A percentile compares a stretch with the other conserved stretches of the same genome.
Evolutionary conservation across 2,329 filamentous ascomycete species (phyloP).

Genomic region (Dissoconium aciculare): DNA sequence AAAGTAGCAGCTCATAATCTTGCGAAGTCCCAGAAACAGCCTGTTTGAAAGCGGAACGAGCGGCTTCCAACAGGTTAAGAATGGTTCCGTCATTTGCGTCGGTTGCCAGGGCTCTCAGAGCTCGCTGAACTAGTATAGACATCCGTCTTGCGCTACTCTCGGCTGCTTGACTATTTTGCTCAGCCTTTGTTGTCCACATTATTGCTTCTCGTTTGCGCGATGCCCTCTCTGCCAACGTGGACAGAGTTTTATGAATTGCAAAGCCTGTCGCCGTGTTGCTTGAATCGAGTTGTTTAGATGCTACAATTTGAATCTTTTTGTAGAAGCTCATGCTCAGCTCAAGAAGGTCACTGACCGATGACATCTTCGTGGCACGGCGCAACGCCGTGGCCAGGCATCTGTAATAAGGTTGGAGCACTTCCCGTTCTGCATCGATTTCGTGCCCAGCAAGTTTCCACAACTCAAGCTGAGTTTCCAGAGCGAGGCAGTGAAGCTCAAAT

Average conservation of each 20-base stretch:
- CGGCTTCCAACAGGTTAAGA: neutral
- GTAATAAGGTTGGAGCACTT: conserved; percentile 50
- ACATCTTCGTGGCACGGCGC: conserved; percentile 6
- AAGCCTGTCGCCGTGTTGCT: conserved; percentile 3
- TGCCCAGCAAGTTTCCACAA: conserved; percentile 54
- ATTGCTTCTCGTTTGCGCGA: neutral
- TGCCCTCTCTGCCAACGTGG: conserved; percentile 11
- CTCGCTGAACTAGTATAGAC: no score
- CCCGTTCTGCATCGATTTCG: conserved; percentile 44
- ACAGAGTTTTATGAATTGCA: conserved; percentile 8
- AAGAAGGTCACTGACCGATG: conserved; percentile 1
- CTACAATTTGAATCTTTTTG: neutral
- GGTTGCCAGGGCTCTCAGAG: no score
- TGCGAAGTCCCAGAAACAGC: conserved; percentile 12
- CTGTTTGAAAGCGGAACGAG: conserved; percentile 5
- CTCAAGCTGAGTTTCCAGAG: conserved; percentile 44
- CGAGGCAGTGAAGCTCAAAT: conserved; percentile 49
- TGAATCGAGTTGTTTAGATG: no score
- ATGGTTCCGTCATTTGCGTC: neutral
- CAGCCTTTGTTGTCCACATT: no score
- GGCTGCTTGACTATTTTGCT: neutral
- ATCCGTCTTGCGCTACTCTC: neutral
- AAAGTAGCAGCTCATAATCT: conserved; percentile 18
- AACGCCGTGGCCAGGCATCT: conserved; percentile 47
- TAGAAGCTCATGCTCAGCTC: conserved; percentile 4